Percentiles rank a stretch among this genome's conserved stretches.
Evolutionary conservation across 371 early-diverging fungal species (phyloP).

Genomic region (Mortierella sp.): DNA sequence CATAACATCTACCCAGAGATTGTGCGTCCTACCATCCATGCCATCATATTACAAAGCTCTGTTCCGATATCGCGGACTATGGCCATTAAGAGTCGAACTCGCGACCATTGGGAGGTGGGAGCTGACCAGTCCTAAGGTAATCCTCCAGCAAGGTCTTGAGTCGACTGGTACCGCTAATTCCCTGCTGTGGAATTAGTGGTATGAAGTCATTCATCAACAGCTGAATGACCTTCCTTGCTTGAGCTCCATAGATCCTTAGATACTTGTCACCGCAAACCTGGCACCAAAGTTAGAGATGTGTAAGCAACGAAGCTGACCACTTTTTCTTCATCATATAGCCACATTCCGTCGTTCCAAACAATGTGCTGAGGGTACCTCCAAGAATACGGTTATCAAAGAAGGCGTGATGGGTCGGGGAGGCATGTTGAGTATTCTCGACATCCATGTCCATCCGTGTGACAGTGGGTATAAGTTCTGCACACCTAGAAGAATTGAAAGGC

Average conservation of each 20-base stretch:
- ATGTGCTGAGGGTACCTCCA: constrained; percentile 61
- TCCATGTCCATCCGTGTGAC: constrained; percentile 82
- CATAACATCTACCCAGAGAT: too few relatives aligned
- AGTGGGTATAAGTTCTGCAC: constrained; percentile 69
- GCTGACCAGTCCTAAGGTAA: constrained; percentile 13
- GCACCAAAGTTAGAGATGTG: background rate
- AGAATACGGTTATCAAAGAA: constrained; percentile 67
- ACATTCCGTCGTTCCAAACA: background rate
- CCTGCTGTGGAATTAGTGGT: constrained; percentile 34
- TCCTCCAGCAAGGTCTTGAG: constrained; percentile 28
- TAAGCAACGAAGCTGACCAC: background rate
- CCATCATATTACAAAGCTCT: too few relatives aligned
- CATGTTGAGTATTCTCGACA: constrained; percentile 81
- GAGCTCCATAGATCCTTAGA: constrained; percentile 24
- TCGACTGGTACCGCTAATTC: constrained; percentile 23
- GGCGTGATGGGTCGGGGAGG: constrained; percentile 81
- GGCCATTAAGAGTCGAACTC: constrained; percentile 8
- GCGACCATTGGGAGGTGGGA: constrained; percentile 28
- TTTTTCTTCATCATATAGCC: background rate
- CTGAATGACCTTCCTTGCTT: constrained; percentile 26
- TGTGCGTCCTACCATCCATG: too few relatives aligned
- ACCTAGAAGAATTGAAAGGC: constrained; percentile 17
- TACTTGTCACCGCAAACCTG: constrained; percentile 43
- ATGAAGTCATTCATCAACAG: constrained; percentile 25
- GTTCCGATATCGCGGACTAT: too few relatives aligned